These are phyloP conservation scores for Fusarium oxysporum DNA, from an alignment of 2,329 filamentous ascomycete species.

Conservation along the genomic window DNA sequence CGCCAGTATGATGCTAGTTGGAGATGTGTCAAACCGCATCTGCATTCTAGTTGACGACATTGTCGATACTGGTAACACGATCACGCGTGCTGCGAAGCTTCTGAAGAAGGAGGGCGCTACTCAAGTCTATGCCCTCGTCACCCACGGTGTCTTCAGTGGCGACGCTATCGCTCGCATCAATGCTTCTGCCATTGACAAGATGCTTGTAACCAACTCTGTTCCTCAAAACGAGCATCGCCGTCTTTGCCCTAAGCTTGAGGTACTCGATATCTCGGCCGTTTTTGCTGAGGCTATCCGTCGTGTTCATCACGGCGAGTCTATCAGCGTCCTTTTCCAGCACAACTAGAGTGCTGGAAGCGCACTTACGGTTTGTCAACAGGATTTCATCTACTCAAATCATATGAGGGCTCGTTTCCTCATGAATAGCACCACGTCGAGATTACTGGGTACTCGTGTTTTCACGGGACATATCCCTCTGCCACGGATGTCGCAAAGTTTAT, in stretches of 20 bases:
- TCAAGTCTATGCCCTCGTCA: constrained; percentile 90
- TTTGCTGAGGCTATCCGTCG: constrained; percentile 96
- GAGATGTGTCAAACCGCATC: constrained; percentile 81
- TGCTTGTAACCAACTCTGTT: constrained; percentile 95
- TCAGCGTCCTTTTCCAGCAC: constrained; percentile 85
- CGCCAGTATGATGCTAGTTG: constrained; percentile 95
- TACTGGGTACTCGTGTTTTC: constrained; percentile 7
- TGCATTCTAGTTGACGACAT: constrained; percentile 95
- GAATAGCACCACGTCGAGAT: constrained; percentile 11
- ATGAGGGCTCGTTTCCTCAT: constrained; percentile 14
- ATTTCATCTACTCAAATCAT: constrained; percentile 19
- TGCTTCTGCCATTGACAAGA: constrained; percentile 89
- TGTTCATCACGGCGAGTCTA: constrained; percentile 97
- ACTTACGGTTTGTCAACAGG: constrained; percentile 28
- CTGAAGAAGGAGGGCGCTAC: constrained; percentile 95
- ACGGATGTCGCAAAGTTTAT: constrained; percentile 24
- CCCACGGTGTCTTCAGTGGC: constrained; percentile 93
- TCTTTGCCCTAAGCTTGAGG: constrained; percentile 87
- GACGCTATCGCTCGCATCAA: constrained; percentile 96
- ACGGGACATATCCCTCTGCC: constrained; percentile 9
- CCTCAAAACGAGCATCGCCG: constrained; percentile 85
- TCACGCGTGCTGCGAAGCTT: constrained; percentile 95
- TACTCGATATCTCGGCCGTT: constrained; percentile 88
- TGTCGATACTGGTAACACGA: constrained; percentile 96
- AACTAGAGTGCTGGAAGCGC: constrained; percentile 29